Evolutionary conservation across 2,329 filamentous ascomycete species (phyloP), one percentile per base, ranked within the genome.

Genomic region (Ceratocystis huliohia): DNA sequence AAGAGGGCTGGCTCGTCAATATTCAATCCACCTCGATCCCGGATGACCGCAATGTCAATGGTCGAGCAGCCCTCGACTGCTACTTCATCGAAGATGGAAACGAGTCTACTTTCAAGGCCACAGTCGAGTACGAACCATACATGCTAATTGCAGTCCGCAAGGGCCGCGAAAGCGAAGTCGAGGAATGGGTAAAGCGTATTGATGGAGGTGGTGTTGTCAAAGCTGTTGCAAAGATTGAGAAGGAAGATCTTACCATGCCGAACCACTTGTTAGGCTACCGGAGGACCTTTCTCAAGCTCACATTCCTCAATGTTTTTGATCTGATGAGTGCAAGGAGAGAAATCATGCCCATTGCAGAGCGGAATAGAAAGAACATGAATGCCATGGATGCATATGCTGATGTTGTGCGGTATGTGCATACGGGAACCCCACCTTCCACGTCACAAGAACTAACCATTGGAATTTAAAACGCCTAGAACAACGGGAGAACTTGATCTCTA

Each of bases 381-480:
- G 90, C 92, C 64, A 96, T 97, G 88, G 94, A 99, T 79, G 92
- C 93, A 70, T 99, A 99, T 79, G 92, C 92, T 53, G 94, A 99
- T 79, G 91, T 97, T 73, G 90, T 90, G 69, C 88, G 87, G 89
- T 93, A 75, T 75, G 84, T 80, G 22, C 15, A 48, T 25, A 41
- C 33, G 28, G 25, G 5, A 25, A 28, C 1, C 15, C 56, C 28
- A 28, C 56, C 56, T 59, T 33, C 56, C 56, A 59, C 33, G 17
- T n/a, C 56, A 59, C 56, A 6, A 7, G 2, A n/a, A 37, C 70
- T 73, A 65, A 74, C 68, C 15, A 17, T 30, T 44, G 3, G 10
- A 8, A 64, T 62, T 20, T 66, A 20, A n/a, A 33, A 56, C 25
- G 25, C 17, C 41, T 69, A 91, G 87, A 72, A 84, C 84, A 53